These are phyloP conservation scores for Daldinia vernicosa DNA, from an alignment of 495 filamentous ascomycete genomes.

Conservation along the genomic window DNA sequence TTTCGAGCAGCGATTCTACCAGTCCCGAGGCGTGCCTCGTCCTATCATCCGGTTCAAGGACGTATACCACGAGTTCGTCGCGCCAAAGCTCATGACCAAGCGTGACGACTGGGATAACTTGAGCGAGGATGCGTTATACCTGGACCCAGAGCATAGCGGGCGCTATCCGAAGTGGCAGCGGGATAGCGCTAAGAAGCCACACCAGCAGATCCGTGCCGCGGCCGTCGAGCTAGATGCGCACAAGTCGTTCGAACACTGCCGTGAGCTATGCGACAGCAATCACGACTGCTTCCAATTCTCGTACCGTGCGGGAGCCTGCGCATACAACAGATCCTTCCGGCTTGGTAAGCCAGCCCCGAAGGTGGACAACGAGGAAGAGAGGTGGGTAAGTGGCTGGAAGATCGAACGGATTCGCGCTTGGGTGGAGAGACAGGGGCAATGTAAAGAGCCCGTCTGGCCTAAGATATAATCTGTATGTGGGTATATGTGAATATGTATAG, in stretches of 20 bases:
- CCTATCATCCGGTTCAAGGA: conserved; percentile 55
- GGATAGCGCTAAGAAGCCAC: conserved; percentile 43
- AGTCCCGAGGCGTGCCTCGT: conserved; percentile 8
- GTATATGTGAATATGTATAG: not conserved
- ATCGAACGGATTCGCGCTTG: conserved; percentile 48
- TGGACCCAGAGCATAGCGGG: conserved; percentile 38
- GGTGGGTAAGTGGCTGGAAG: conserved; percentile 51
- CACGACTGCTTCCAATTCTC: conserved; percentile 52
- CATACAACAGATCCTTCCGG: conserved; percentile 41
- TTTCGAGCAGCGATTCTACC: conserved; percentile 56
- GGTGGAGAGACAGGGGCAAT: conserved; percentile 42
- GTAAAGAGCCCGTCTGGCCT: conserved; percentile 48
- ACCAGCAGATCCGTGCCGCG: conserved; percentile 37
- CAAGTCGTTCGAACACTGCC: conserved; percentile 54
- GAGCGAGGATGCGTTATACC: conserved; percentile 53
- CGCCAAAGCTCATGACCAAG: conserved; percentile 42
- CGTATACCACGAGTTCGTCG: conserved; percentile 56
- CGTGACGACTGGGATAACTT: conserved; percentile 62
- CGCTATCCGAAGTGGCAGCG: conserved; percentile 42
- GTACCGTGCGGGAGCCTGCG: conserved; percentile 47
- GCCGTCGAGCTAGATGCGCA: conserved; percentile 51
- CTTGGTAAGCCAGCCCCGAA: conserved; percentile 48
- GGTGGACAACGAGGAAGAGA: conserved; percentile 20
- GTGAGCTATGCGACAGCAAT: conserved; percentile 52
- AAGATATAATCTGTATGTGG: conserved; percentile 19